Conservation (phyloP, 352 stramenopile species). For the Phytophthora palmivora region DNA sequence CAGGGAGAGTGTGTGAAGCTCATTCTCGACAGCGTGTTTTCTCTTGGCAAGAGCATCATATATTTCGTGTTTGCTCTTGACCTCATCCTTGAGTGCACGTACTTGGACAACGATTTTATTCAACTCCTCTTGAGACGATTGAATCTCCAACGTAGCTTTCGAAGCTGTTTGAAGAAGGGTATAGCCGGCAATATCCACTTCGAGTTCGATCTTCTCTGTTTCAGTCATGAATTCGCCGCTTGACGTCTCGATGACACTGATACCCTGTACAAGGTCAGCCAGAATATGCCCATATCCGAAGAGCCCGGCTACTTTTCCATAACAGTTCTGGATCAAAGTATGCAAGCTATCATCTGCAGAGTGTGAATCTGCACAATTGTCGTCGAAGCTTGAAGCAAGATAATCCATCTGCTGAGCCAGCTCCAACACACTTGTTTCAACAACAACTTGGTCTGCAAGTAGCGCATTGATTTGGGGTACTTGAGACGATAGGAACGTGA, state of each 20-base stretch:
- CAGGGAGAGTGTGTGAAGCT: slow-evolving; percentile 19
- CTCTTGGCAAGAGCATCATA: slow-evolving; percentile 16
- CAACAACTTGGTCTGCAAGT: slow-evolving; percentile 35
- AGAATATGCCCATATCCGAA: slow-evolving; percentile 51
- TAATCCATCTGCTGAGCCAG: slow-evolving; percentile 65
- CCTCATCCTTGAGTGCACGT: slow-evolving; percentile 30
- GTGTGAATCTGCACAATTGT: neutral
- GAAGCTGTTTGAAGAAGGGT: slow-evolving; percentile 37
- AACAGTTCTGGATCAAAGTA: slow-evolving; percentile 43
- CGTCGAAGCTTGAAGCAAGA: slow-evolving; percentile 40
- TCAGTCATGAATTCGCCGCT: slow-evolving; percentile 22
- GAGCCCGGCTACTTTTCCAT: slow-evolving; percentile 38
- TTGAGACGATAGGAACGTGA: slow-evolving; percentile 51
- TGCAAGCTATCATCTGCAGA: slow-evolving; percentile 34
- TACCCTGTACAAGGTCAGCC: slow-evolving; percentile 58
- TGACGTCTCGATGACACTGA: slow-evolving; percentile 60
- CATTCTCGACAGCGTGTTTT: slow-evolving; percentile 18
- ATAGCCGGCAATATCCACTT: slow-evolving; percentile 53
- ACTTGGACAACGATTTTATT: slow-evolving; percentile 12
- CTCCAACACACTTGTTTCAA: slow-evolving; percentile 51
- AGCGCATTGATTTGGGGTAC: slow-evolving; percentile 44
- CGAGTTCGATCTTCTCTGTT: slow-evolving; percentile 33
- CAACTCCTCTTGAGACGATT: slow-evolving; percentile 9
- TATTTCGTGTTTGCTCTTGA: slow-evolving; percentile 16
- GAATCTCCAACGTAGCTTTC: slow-evolving; percentile 19